Evolutionary conservation across 2,329 filamentous ascomycete genomes (phyloP).

Genomic region (Alternaria longipes): DNA sequence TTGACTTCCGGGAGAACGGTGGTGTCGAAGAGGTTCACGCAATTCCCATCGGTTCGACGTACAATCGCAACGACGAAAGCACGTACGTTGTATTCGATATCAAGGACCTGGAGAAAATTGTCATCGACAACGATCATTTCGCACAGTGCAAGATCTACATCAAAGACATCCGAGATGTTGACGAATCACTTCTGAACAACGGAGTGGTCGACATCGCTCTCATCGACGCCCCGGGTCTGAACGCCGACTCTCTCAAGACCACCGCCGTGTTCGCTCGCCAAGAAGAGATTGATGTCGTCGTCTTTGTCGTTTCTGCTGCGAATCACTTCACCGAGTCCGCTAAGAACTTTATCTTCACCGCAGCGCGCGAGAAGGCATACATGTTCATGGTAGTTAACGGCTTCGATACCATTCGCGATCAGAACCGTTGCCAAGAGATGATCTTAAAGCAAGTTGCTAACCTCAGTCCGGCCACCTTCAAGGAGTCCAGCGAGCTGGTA

Average conservation of each 20-base stretch:
- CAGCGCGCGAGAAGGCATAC: constrained; percentile 95
- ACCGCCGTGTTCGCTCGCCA: constrained; percentile 96
- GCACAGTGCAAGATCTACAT: constrained; percentile 98
- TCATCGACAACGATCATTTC: constrained; percentile 86
- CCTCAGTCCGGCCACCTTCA: constrained; percentile 91
- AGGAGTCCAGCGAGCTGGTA: constrained; percentile 90
- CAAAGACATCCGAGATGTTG: constrained; percentile 85
- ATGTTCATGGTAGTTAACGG: constrained; percentile 99
- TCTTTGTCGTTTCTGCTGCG: constrained; percentile 96
- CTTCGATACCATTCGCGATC: constrained; percentile 92
- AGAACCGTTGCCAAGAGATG: constrained; percentile 88
- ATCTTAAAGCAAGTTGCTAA: constrained; percentile 88
- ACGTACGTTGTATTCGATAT: constrained; percentile 90
- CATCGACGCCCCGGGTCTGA: constrained; percentile 94
- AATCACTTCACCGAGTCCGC: constrained; percentile 98
- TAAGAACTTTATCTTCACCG: constrained; percentile 97
- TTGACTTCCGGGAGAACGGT: constrained; percentile 90
- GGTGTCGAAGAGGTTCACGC: constrained; percentile 95
- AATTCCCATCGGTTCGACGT: constrained; percentile 80
- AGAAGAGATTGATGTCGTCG: constrained; percentile 98
- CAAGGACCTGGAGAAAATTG: constrained; percentile 83
- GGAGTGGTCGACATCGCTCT: constrained; percentile 97
- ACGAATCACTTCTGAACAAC: constrained; percentile 95
- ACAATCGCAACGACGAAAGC: constrained; percentile 89
- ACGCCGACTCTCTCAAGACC: constrained; percentile 95